Conservation (phyloP, 2,329 filamentous ascomycete species). For the Neodidymelliopsis sp. region DNA sequence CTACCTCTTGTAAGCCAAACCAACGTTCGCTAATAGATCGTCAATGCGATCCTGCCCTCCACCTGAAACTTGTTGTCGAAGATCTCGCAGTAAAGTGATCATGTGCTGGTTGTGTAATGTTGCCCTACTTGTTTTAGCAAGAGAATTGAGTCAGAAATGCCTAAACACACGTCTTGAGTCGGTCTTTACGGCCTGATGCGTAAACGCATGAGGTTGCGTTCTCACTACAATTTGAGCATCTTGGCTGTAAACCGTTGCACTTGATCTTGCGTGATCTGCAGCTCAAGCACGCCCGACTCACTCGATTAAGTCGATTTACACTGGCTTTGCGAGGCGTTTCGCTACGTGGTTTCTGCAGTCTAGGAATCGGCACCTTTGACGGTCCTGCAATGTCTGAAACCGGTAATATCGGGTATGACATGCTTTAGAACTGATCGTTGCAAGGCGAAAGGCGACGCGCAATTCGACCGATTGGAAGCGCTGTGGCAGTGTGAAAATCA, state of each 20-base stretch:
- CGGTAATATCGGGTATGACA: slow-evolving; percentile 5
- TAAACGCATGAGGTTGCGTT: slow-evolving; percentile 42
- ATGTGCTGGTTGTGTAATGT: slow-evolving; percentile 40
- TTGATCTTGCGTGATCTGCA: slow-evolving; percentile 50
- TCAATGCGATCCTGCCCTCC: slow-evolving; percentile 29
- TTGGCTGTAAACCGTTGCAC: slow-evolving; percentile 46
- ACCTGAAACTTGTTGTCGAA: slow-evolving; percentile 22
- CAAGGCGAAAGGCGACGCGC: neutral
- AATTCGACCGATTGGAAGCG: slow-evolving; percentile 2
- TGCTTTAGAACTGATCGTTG: neutral
- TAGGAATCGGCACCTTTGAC: slow-evolving; percentile 38
- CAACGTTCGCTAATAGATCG: slow-evolving; percentile 27
- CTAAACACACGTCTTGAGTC: slow-evolving; percentile 41
- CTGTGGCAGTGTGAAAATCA: slow-evolving; percentile 9
- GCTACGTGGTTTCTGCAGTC: slow-evolving; percentile 26
- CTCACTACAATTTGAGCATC: slow-evolving; percentile 44
- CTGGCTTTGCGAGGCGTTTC: slow-evolving; percentile 23
- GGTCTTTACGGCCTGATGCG: slow-evolving; percentile 44
- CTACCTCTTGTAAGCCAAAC: neutral
- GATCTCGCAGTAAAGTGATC: slow-evolving; percentile 33
- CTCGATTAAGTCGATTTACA: slow-evolving; percentile 27
- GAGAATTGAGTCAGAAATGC: neutral
- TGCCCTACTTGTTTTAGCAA: slow-evolving; percentile 26
- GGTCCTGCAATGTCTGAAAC: slow-evolving; percentile 3
- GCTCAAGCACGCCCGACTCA: slow-evolving; percentile 42